Evolutionary conservation across 768 basidiomycete genomes (phyloP).

Genomic region (Kondoa malvinella): DNA sequence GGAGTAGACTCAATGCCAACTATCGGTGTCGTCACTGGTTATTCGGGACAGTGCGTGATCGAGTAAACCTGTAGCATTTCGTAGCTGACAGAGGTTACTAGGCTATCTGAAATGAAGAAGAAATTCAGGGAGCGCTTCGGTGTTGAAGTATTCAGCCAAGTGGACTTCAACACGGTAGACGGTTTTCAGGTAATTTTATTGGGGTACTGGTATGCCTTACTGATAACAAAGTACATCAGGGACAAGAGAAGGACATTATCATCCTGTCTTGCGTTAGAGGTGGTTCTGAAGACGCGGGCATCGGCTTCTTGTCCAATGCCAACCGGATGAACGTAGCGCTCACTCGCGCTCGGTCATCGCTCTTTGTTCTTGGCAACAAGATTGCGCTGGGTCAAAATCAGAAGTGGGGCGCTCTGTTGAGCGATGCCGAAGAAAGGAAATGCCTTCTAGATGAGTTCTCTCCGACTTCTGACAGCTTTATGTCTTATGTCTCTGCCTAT

Average conservation of each 20-base stretch:
- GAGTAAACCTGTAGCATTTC: constrained; percentile 26
- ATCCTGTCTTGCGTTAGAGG: constrained; percentile 93
- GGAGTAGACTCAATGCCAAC: constrained; percentile 32
- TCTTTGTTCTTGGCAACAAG: constrained; percentile 83
- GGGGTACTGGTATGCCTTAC: constrained; percentile 48
- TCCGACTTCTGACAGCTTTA: background rate
- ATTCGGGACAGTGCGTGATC: constrained; percentile 10
- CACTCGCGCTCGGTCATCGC: constrained; percentile 83
- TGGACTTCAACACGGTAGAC: constrained; percentile 82
- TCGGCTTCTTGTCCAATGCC: constrained; percentile 76
- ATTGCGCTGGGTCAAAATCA: constrained; percentile 52
- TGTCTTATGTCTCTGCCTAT: background rate
- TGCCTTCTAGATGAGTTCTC: constrained; percentile 7
- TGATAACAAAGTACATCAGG: too few species aligned
- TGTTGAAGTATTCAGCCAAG: constrained; percentile 45
- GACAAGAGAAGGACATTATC: constrained; percentile 96
- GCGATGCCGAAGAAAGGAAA: constrained; percentile 20
- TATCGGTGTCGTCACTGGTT: constrained; percentile 14
- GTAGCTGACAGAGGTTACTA: constrained; percentile 29
- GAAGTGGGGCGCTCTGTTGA: constrained; percentile 24
- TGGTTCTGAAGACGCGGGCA: constrained; percentile 54
- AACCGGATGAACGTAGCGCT: constrained; percentile 91
- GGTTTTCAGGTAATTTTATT: background rate
- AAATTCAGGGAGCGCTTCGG: constrained; percentile 60
- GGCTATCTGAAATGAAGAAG: constrained; percentile 51